Evolutionary conservation across 805 yeast species (phyloP).

Genomic region (Myxozyma vanderwaltii): DNA sequence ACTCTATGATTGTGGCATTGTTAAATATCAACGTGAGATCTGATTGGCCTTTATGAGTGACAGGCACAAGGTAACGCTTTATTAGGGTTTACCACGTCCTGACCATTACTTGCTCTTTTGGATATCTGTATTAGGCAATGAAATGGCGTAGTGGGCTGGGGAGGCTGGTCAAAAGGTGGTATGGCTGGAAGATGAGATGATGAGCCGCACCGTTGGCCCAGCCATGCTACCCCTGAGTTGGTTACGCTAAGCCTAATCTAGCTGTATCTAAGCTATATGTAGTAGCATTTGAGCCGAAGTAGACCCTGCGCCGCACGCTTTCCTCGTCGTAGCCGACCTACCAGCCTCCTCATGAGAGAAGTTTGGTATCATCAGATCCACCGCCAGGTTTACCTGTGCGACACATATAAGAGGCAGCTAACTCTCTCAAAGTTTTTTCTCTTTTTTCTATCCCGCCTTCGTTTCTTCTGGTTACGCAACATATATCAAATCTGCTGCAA

Average conservation of each 20-base stretch:
- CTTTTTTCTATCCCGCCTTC: no score
- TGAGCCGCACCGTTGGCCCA: background rate
- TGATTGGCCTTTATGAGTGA: no score
- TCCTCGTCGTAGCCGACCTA: background rate
- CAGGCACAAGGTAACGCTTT: no score
- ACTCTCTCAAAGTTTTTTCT: background rate
- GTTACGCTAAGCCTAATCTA: background rate
- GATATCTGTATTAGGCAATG: no score
- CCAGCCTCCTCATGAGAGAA: slow-evolving; percentile 11
- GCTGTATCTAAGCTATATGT: background rate
- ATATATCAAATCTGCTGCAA: background rate
- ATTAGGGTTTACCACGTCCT: no score
- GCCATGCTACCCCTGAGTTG: background rate
- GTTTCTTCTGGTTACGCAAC: background rate
- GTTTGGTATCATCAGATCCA: background rate
- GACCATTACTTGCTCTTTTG: no score
- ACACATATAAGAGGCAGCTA: background rate
- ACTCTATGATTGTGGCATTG: no score
- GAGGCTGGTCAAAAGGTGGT: slow-evolving; percentile 1
- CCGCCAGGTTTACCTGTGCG: background rate
- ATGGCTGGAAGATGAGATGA: background rate
- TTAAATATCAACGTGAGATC: no score
- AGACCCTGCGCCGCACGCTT: slow-evolving; percentile 4
- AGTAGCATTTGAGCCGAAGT: background rate
- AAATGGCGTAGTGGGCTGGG: background rate